Base-by-base conservation (phyloP, 2,329 filamentous ascomycete genomes). In the Domatiomyces catenatus region DNA sequence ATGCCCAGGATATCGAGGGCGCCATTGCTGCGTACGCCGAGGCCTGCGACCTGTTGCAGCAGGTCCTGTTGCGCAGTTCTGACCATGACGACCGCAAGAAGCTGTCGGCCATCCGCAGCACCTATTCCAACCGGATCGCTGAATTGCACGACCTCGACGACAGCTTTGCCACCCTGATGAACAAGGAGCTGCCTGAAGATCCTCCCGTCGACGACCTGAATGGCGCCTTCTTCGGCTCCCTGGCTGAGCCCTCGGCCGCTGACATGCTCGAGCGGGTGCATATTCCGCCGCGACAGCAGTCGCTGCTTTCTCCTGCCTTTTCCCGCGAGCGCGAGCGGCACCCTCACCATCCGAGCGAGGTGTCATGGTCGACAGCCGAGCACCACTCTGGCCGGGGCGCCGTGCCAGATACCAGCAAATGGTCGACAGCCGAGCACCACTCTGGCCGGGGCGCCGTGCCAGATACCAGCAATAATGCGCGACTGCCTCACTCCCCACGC, bases 1-100 rank as follows among this genome's bases (percentile, higher is more conserved):
- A 95, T 75, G 88, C 87, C 12, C 86, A 92, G 61, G 94, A 96
- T 62, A 90, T 92, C 56, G 86, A 90, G 64, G 88, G 86, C 42
- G 92, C 92, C 17, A 82, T 93, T 63, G 80, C 87, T 61, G 88
- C 90, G 12, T 98, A 98, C 64, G 75, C 78, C 8, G 92, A 98
- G 67, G 92, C 93, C 3, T 98, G 92, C 63, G 78, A 82, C 50
- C 73, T 98, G 52, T 71, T 98, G 50, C 83, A 90, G 58, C 82
- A 93, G 61, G 92, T 98, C 3, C 84, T 98, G 70, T 71, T 82
- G 51, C 80, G 86, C 60, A 95, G 87, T 52, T 81, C 81, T 8
- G 86, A 83, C 5, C 82, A 89, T 32, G 88, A 94, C 49, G 92
- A 98, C 62, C 81, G 83, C 65, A 83, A 80, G 58, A 96, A 96